These are phyloP conservation scores for Leptosphaerulina australis DNA, from an alignment of 2,329 filamentous ascomycete genomes.

Conservation along the genomic window DNA sequence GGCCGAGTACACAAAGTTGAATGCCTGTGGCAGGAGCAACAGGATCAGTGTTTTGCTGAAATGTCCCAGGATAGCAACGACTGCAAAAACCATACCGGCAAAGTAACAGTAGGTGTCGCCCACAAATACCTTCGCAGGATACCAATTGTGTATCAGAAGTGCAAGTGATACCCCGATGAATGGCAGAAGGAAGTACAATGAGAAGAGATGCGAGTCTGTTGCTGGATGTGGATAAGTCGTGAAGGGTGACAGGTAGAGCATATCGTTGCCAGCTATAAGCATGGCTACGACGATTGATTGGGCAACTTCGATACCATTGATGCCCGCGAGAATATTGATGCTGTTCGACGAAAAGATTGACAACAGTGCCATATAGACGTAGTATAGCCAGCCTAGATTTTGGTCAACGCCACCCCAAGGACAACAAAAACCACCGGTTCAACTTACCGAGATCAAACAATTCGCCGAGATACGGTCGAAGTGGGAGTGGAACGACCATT, in stretches of 20 bases:
- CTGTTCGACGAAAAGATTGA: conserved; percentile 98
- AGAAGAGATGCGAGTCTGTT: conserved; percentile 94
- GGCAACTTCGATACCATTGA: conserved; percentile 96
- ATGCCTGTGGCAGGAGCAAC: conserved; percentile 88
- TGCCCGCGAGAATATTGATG: conserved; percentile 99
- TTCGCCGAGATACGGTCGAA: conserved; percentile 83
- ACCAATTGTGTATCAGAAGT: conserved; percentile 91
- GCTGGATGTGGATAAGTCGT: conserved; percentile 86
- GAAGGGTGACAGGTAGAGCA: conserved; percentile 76
- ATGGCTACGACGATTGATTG: conserved; percentile 90
- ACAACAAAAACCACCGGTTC: background rate
- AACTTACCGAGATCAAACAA: conserved; percentile 73
- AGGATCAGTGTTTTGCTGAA: conserved; percentile 97
- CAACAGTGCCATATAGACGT: conserved; percentile 93
- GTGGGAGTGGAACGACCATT: conserved; percentile 85
- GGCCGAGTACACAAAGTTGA: conserved; percentile 93
- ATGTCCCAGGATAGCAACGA: conserved; percentile 94
- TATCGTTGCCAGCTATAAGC: conserved; percentile 84
- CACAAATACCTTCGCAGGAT: conserved; percentile 91
- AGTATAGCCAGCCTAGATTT: conserved; percentile 67
- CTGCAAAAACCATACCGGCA: conserved; percentile 97
- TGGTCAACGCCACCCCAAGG: conserved; percentile 24
- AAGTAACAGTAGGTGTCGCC: conserved; percentile 99
- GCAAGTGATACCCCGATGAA: conserved; percentile 92
- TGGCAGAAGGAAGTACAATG: conserved; percentile 89